Conservation (phyloP, 2,329 filamentous ascomycete species). For the Keithomyces neogunnii region DNA sequence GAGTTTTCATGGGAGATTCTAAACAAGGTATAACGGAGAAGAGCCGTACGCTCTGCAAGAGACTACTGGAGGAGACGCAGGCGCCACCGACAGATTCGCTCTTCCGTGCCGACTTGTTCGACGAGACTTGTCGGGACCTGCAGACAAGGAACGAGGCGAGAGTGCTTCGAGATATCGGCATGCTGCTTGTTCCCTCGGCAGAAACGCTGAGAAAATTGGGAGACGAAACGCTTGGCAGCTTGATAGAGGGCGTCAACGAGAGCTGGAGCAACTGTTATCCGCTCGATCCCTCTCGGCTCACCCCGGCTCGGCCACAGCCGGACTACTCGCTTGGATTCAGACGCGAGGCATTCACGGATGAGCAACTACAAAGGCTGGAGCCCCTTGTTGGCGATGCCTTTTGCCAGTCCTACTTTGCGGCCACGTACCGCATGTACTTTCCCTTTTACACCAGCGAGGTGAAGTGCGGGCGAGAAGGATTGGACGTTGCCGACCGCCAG, state of each 20-base stretch:
- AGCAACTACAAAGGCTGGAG: slow-evolving; percentile 31
- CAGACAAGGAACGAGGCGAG: not conserved
- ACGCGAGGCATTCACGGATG: slow-evolving; percentile 30
- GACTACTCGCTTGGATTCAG: slow-evolving; percentile 34
- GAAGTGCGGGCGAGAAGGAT: slow-evolving; percentile 29
- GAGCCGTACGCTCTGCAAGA: no score
- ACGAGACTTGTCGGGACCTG: no score
- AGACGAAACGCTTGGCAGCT: not conserved
- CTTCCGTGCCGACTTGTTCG: no score
- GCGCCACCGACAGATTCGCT: no score
- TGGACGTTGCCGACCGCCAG: slow-evolving; percentile 29
- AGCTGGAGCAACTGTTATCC: slow-evolving; percentile 31
- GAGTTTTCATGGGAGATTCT: no score
- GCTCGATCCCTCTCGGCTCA: slow-evolving; percentile 10
- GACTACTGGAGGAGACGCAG: no score
- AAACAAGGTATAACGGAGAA: no score
- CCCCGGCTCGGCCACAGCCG: slow-evolving; percentile 28
- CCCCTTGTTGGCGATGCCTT: slow-evolving; percentile 25
- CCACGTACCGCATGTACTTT: slow-evolving; percentile 38
- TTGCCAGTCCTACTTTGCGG: slow-evolving; percentile 21
- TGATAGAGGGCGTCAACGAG: slow-evolving; percentile 29
- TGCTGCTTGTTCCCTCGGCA: not conserved
- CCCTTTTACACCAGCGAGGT: slow-evolving; percentile 40
- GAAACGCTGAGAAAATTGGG: not conserved
- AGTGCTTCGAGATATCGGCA: not conserved